Evolutionary conservation across 2,329 filamentous ascomycete genomes (phyloP).

Genomic region (Ramichloridium luteum): DNA sequence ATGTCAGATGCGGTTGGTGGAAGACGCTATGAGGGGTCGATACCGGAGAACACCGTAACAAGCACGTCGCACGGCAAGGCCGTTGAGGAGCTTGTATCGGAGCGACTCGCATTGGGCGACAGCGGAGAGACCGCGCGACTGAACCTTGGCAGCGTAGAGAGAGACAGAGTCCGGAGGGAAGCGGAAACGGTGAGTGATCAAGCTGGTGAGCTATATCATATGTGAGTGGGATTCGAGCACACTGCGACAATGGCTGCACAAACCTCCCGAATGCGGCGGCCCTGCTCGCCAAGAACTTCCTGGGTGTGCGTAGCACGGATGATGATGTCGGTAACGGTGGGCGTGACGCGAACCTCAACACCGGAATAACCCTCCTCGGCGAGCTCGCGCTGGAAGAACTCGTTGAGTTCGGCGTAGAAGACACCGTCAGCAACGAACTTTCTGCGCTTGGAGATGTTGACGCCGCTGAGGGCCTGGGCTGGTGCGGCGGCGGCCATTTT

Average conservation of each 20-base stretch:
- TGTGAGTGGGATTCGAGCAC: conserved; percentile 6
- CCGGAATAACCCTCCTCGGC: conserved; percentile 99
- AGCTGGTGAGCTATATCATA: conserved; percentile 63
- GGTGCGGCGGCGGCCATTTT: conserved; percentile 14
- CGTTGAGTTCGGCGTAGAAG: conserved; percentile 99
- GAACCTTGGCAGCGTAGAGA: conserved; percentile 99
- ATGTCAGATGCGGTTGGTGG: conserved; percentile 5
- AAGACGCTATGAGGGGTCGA: neutral
- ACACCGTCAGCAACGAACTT: conserved; percentile 74
- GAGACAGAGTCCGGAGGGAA: conserved; percentile 99
- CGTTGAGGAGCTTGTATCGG: conserved; percentile 99
- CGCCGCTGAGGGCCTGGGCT: conserved; percentile 20
- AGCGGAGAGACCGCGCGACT: conserved; percentile 99
- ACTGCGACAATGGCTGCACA: conserved; percentile 2
- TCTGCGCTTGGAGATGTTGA: conserved; percentile 70
- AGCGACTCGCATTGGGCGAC: conserved; percentile 99
- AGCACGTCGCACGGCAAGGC: conserved; percentile 92
- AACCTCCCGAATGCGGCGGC: conserved; percentile 89
- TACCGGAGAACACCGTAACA: conserved; percentile 89
- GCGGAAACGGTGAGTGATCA: conserved; percentile 99
- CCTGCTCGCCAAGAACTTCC: conserved; percentile 99
- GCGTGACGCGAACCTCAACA: conserved; percentile 99
- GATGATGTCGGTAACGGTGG: conserved; percentile 99
- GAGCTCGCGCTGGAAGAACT: conserved; percentile 99
- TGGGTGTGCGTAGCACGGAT: conserved; percentile 99